Conservation (phyloP, 805 yeast species). For the Ogataea neopini region DNA sequence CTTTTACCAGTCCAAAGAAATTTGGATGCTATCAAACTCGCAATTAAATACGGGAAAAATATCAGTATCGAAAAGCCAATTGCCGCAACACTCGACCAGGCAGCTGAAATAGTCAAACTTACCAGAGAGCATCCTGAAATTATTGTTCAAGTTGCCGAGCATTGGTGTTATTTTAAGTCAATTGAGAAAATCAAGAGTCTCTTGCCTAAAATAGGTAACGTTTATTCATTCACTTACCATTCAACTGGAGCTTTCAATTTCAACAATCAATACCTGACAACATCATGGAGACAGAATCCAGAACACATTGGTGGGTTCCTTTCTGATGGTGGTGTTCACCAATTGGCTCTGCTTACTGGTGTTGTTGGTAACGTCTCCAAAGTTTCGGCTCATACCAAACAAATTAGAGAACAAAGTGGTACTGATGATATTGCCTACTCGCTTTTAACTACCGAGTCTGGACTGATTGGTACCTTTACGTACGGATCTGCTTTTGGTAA, state of each 20-base stretch:
- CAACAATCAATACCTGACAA: constrained; percentile 59
- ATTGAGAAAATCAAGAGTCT: constrained; percentile 54
- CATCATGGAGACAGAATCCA: constrained; percentile 88
- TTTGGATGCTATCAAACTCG: constrained; percentile 64
- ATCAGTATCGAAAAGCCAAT: constrained; percentile 87
- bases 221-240: constrained; percentile 67
- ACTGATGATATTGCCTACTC: constrained; percentile 80
- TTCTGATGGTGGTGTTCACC: constrained; percentile 97
- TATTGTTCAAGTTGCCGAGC: constrained; percentile 80
- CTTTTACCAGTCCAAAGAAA: constrained; percentile 87
- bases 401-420: constrained; percentile 76
- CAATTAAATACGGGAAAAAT: constrained; percentile 75
- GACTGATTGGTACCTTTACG: constrained; percentile 77
- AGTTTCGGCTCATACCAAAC: constrained; percentile 76
- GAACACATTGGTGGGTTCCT: constrained; percentile 91
- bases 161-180: constrained; percentile 77
- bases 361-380: constrained; percentile 73
- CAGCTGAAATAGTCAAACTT: constrained; percentile 72
- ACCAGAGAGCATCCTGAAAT: constrained; percentile 55
- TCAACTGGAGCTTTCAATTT: constrained; percentile 73
- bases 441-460: constrained; percentile 58
- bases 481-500: constrained; percentile 89
- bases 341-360: constrained; percentile 80
- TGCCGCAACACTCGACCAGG: constrained; percentile 82
- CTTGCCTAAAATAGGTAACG: constrained; percentile 71